These are phyloP conservation scores for Camellia sinensis DNA, from an alignment of 148 eudicot species.

Conservation along the genomic window DNA sequence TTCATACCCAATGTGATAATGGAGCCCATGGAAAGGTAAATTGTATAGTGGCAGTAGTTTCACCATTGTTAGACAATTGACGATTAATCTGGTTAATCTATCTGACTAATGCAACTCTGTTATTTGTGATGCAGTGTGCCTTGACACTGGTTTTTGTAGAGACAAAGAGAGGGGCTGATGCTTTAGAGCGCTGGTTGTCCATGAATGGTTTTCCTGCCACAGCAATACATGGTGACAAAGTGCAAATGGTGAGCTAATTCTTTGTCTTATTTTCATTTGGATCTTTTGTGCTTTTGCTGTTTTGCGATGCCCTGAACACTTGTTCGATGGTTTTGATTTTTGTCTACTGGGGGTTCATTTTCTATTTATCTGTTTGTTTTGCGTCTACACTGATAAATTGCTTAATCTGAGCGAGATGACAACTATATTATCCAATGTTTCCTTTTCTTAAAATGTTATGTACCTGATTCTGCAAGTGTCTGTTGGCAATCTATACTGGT, in stretches of 20 bases:
- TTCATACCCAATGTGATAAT: conserved; percentile 40
- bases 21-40: conserved; percentile 53
- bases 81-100: background rate
- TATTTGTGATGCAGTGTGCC: conserved; percentile 45
- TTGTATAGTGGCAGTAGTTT: background rate
- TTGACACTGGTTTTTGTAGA: conserved; percentile 79
- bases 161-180: conserved; percentile 84
- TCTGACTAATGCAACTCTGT: background rate
- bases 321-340: background rate
- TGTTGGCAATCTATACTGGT: background rate
- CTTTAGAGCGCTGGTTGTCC: conserved; percentile 51
- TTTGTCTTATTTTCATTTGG: background rate
- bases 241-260: conserved; percentile 50
- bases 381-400: background rate
- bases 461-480: background rate
- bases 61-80: background rate
- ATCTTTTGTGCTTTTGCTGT: conserved; percentile 8
- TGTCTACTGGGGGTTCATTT: background rate
- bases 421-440: background rate
- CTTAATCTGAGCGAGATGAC: background rate
- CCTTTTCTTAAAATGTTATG: background rate
- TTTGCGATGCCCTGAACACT: background rate
- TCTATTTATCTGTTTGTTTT: background rate
- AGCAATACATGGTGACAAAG: conserved; percentile 87
- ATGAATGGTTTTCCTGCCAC: conserved; percentile 67